phyloP scores from a whole-genome alignment of 192 early-diverging fungal species.

The Thoreauomyces humboldtii region DNA sequence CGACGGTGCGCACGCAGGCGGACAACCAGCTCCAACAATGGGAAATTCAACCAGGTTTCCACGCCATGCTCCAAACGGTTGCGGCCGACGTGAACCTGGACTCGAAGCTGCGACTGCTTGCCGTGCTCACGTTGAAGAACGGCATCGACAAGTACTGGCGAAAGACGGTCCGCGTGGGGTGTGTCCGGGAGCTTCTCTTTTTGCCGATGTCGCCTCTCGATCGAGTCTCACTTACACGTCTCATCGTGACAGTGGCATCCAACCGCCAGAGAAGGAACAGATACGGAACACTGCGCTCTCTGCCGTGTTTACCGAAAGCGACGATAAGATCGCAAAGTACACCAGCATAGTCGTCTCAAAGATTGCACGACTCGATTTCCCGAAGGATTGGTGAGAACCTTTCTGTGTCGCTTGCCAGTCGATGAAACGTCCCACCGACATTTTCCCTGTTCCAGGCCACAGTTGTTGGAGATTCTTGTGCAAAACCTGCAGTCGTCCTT shows the following conservation, averaged over 20 bases:
- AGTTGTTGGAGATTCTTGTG: constrained; percentile 55
- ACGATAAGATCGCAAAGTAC: constrained; percentile 62
- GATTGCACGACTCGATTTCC: constrained; percentile 85
- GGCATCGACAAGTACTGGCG: constrained; percentile 90
- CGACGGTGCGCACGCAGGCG: constrained; percentile 56
- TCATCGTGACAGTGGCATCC: constrained; percentile 62
- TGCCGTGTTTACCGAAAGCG: constrained; percentile 66
- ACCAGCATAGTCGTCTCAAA: constrained; percentile 75
- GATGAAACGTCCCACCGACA: no score
- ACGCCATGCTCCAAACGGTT: constrained; percentile 71
- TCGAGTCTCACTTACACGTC: no score
- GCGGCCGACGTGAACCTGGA: constrained; percentile 68
- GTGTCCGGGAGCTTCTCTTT: no score
- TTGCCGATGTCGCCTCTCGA: no score
- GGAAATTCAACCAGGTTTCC: constrained; percentile 71
- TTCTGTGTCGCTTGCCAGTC: no score
- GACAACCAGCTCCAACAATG: constrained; percentile 67
- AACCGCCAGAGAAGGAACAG: constrained; percentile 65
- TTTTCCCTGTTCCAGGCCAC: no score
- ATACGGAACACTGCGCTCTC: constrained; percentile 64
- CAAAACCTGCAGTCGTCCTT: constrained; percentile 55
- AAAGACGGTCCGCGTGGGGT: constrained; percentile 52
- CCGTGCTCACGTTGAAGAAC: constrained; percentile 84
- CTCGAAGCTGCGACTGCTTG: constrained; percentile 66
- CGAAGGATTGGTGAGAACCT: constrained; percentile 75